phyloP scores from a whole-genome alignment of 1,139 yeast genomes.

The Nakaseomyces delphensis region DNA sequence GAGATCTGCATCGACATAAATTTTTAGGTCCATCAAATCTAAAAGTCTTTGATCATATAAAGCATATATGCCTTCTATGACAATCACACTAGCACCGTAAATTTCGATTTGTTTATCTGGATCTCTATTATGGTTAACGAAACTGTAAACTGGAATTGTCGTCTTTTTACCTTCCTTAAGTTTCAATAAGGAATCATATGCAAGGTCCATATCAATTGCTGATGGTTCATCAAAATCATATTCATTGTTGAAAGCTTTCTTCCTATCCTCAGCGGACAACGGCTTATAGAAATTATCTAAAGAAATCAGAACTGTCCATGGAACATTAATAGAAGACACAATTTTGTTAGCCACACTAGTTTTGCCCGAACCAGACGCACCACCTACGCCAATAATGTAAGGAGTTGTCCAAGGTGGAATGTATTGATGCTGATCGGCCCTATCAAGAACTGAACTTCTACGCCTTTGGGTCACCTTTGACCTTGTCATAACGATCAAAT shows the following conservation, averaged over 20 bases:
- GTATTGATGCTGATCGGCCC: slow-evolving; percentile 31
- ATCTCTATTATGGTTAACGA: slow-evolving; percentile 63
- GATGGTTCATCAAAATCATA: slow-evolving; percentile 84
- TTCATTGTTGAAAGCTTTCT: slow-evolving; percentile 53
- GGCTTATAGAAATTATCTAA: slow-evolving; percentile 88
- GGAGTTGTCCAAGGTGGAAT: slow-evolving; percentile 97
- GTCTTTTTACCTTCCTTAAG: slow-evolving; percentile 57
- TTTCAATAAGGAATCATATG: slow-evolving; percentile 53
- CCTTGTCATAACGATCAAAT: neutral
- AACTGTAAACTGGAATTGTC: slow-evolving; percentile 80
- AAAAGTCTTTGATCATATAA: slow-evolving; percentile 61
- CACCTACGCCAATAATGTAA: slow-evolving; percentile 89
- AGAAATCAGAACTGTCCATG: slow-evolving; percentile 91
- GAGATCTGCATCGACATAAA: slow-evolving; percentile 88
- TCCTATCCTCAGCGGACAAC: slow-evolving; percentile 49
- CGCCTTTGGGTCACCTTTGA: neutral
- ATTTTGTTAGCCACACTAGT: slow-evolving; percentile 84
- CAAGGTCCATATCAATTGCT: slow-evolving; percentile 68
- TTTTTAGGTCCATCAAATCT: slow-evolving; percentile 73
- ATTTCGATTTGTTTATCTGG: slow-evolving; percentile 54
- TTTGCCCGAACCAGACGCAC: slow-evolving; percentile 91
- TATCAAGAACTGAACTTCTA: neutral
- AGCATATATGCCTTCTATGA: slow-evolving; percentile 86
- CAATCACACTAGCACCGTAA: slow-evolving; percentile 92
- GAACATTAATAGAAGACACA: slow-evolving; percentile 72